phyloP scores from a whole-genome alignment of 257 asterid genomes.

The Solanum bulbocastanum region DNA sequence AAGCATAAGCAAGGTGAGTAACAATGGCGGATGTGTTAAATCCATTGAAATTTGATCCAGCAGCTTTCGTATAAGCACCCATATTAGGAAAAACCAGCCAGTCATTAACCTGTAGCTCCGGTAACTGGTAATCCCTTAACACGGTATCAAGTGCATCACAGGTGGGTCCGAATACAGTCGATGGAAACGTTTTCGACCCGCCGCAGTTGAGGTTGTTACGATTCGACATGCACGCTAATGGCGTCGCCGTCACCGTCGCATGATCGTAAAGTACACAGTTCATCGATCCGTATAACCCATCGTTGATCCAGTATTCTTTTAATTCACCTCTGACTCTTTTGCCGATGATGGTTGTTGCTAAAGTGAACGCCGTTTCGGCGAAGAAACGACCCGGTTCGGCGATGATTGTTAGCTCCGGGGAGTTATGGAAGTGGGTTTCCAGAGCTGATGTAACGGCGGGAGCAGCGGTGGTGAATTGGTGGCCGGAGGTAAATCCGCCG shows the following conservation, averaged over 20 bases:
- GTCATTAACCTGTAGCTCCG: constrained; percentile 6
- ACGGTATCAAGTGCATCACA: constrained; percentile 6
- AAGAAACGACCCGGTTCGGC: constrained; percentile 12
- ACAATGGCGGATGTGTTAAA: constrained; percentile 6
- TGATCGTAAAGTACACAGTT: constrained; percentile 3
- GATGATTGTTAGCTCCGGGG: background rate
- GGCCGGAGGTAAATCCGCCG: constrained; percentile 7
- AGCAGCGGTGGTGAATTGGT: background rate
- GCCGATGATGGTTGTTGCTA: constrained; percentile 1
- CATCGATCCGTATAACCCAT: constrained; percentile 6
- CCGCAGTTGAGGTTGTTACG: background rate
- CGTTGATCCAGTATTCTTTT: constrained; percentile 7
- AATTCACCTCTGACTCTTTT: constrained; percentile 6
- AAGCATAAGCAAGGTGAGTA: constrained; percentile 5
- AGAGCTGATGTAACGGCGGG: background rate
- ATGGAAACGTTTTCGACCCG: background rate
- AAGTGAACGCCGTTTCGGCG: background rate
- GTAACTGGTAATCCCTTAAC: constrained; percentile 2
- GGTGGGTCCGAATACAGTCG: constrained; percentile 7
- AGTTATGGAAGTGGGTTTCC: background rate
- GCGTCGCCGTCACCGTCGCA: background rate
- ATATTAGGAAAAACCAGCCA: constrained; percentile 6
- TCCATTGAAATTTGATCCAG: constrained; percentile 6
- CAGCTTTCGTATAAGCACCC: constrained; percentile 5
- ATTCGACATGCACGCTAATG: background rate